These are phyloP conservation scores for Ogataea corticis DNA, from an alignment of 805 yeast genomes.

Conservation along the genomic window DNA sequence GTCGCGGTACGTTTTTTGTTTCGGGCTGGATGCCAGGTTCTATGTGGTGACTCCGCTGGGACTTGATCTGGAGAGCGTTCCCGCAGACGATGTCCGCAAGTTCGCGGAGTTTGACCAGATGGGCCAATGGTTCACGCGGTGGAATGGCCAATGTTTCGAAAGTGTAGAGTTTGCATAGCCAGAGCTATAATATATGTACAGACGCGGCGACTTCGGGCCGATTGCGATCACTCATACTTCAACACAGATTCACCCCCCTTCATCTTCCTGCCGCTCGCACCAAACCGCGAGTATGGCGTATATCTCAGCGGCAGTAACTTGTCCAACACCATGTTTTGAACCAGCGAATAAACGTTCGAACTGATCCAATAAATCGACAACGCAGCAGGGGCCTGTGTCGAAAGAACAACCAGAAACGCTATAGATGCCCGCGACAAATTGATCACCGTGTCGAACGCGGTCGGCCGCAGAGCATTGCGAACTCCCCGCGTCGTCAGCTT, in stretches of 20 bases:
- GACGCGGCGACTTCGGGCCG: too few species aligned
- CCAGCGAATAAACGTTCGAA: conserved; percentile 73
- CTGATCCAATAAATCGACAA: conserved; percentile 87
- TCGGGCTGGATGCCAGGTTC: conserved; percentile 5
- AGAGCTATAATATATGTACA: too few species aligned
- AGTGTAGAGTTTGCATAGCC: too few species aligned
- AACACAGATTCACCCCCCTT: conserved; percentile 17
- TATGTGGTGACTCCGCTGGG: neutral
- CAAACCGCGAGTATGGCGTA: conserved; percentile 41
- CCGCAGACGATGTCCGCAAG: conserved; percentile 3
- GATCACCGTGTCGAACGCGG: conserved; percentile 62
- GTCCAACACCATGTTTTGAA: conserved; percentile 75
- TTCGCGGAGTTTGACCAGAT: conserved; percentile 18
- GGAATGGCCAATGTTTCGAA: too few species aligned
- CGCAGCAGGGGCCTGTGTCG: conserved; percentile 85
- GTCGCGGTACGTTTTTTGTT: neutral
- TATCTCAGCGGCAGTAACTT: conserved; percentile 57
- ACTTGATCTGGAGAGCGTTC: neutral
- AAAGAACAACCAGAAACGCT: conserved; percentile 76
- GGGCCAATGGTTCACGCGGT: conserved; percentile 15
- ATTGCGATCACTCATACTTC: conserved; percentile 14
- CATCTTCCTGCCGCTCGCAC: conserved; percentile 9
- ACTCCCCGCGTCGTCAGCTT: conserved; percentile 41
- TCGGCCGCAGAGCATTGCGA: conserved; percentile 48
- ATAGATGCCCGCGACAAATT: conserved; percentile 74